Evolutionary conservation across 1,284 basidiomycete genomes (phyloP).

Genomic region (Papiliotrema flavescens): DNA sequence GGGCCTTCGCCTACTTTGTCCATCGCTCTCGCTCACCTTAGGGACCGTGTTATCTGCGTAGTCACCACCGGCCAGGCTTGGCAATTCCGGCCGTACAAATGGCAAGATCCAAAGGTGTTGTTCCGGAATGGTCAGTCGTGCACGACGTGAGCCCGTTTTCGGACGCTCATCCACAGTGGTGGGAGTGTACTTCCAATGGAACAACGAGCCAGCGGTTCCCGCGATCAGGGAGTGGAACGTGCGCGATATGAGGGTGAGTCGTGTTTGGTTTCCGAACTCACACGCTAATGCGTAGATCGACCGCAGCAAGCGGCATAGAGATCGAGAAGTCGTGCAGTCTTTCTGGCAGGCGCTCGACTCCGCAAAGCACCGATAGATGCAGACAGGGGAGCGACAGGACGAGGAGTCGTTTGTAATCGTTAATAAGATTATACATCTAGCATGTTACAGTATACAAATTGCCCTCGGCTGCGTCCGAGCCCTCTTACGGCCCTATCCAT

Average conservation of each 20-base stretch:
- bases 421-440: neutral
- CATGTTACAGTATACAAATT: neutral
- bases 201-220: constrained; percentile 80
- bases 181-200: constrained; percentile 88
- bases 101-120: constrained; percentile 83
- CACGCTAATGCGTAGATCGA: constrained; percentile 64
- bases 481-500: constrained; percentile 23
- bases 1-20: constrained; percentile 17
- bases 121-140: constrained; percentile 80
- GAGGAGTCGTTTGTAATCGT: neutral
- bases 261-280: too few relatives aligned
- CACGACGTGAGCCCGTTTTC: neutral
- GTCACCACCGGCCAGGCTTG: constrained; percentile 96
- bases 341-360: constrained; percentile 87
- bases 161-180: constrained; percentile 60
- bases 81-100: constrained; percentile 96
- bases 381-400: too few relatives aligned
- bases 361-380: constrained; percentile 12
- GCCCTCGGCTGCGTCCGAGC: neutral
- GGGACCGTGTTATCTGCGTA: constrained; percentile 90
- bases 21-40: constrained; percentile 20
- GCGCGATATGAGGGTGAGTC: constrained; percentile 75
- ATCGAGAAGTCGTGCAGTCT: constrained; percentile 88
- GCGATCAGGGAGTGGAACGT: constrained; percentile 97
- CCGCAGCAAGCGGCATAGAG: constrained; percentile 83